Evolutionary conservation across 305 asterid species (phyloP).

Genomic region (Fraxinus sp.): DNA sequence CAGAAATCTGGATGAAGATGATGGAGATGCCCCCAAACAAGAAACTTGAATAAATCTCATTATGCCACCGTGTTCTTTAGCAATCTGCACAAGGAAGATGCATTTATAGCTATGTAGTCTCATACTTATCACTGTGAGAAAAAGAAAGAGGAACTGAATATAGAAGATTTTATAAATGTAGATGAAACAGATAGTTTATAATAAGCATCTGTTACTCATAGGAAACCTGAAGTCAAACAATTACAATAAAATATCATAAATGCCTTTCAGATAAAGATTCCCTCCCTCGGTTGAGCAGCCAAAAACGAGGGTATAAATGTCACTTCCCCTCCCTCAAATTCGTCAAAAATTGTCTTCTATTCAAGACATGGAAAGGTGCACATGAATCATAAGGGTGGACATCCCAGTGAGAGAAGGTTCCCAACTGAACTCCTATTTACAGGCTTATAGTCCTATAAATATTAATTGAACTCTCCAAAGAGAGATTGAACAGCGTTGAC

Average conservation of each 20-base stretch:
- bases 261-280: neutral
- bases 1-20: conserved; percentile 79
- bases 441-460: neutral
- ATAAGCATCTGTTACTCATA: neutral
- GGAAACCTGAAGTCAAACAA: neutral
- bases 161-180: neutral
- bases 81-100: conserved; percentile 50
- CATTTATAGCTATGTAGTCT: conserved; percentile 12
- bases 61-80: conserved; percentile 97
- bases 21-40: conserved; percentile 77
- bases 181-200: neutral
- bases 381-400: neutral
- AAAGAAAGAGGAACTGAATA: conserved; percentile 12
- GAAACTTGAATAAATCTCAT: conserved; percentile 90
- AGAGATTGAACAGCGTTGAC: neutral
- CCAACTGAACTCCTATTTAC: neutral
- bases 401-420: neutral
- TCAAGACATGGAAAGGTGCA: neutral
- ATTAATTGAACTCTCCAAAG: neutral
- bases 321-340: neutral
- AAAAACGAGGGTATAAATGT: neutral
- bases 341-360: neutral
- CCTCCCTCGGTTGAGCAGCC: neutral
- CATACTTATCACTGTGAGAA: neutral
- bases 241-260: neutral